A percentile compares a stretch with the other conserved stretches of the same genome.
These are phyloP conservation scores for Cytospora piceae DNA, from an alignment of 2,329 filamentous ascomycete species.

Conservation along the genomic window DNA sequence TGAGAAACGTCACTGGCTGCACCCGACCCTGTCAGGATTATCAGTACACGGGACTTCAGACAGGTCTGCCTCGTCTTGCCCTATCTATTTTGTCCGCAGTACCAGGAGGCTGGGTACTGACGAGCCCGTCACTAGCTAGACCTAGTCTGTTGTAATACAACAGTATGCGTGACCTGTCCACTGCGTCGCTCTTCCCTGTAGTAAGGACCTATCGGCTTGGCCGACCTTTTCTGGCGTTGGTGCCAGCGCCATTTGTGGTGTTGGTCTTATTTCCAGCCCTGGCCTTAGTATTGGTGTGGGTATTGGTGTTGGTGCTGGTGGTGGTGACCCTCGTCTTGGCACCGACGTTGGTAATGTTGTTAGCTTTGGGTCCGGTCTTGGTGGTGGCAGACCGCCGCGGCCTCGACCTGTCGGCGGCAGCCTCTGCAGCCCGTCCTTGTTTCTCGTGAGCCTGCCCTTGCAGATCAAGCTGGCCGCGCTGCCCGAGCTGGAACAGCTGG, in stretches of 20 bases:
- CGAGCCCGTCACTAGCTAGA: neutral
- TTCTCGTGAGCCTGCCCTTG: constrained; percentile 5
- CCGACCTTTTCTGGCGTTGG: neutral
- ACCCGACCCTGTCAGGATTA: constrained; percentile 13
- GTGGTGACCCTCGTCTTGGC: neutral
- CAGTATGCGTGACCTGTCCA: neutral
- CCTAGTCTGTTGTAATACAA: neutral
- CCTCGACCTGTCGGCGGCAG: neutral
- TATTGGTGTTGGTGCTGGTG: no score
- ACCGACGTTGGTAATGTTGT: neutral
- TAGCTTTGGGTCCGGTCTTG: neutral
- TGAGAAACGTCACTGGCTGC: neutral
- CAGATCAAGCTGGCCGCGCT: constrained; percentile 4
- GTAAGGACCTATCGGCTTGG: neutral
- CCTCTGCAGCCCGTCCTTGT: neutral
- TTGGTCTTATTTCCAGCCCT: neutral
- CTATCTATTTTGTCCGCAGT: neutral
- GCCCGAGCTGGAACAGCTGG: constrained; percentile 14
- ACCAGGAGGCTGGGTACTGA: neutral
- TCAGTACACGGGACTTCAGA: constrained; percentile 3
- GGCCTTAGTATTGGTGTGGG: neutral
- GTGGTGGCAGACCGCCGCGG: neutral
- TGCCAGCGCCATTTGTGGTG: neutral
- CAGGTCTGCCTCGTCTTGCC: neutral
- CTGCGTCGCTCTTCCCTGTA: neutral